Base-by-base conservation (phyloP, 2,329 filamentous ascomycete species). In the Aspergillus calidoustus region DNA sequence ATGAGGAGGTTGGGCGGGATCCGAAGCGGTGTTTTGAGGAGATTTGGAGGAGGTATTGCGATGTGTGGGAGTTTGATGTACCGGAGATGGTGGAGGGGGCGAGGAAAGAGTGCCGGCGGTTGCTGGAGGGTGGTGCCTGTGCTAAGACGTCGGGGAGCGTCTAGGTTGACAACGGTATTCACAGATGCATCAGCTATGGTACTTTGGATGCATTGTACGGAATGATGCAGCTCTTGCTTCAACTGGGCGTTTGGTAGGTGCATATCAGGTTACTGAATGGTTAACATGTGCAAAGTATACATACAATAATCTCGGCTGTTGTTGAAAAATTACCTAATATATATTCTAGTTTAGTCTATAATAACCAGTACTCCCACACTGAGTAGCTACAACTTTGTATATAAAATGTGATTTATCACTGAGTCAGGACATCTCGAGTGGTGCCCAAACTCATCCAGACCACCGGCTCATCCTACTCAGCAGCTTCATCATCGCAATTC, bases 31-130 rank as follows among this genome's bases (percentile, higher is more conserved):
- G 49, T 25, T 47, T 34, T 38, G 7, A 38, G 13, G 38, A n/a
- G 5, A 47, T 59, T 17, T 53, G 56, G 56, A n/a, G 4, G 4
- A n/a, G 28, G 4, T 52, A 52, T 34, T 23, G 23, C 3, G 22
- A 23, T 15, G 22, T 53, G 15, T 53, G 48, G 56, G 56, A 48
- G 17, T 53, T 47, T 47, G 56, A 59, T 38, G 19, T 59, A 1
- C 8, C 23, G 8, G 49, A 48, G 4, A 53, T 53, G 56, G 19
- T 59, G 6, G 23, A 51, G 31, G 31, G 47, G 23, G 48, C 55
- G 15, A 15, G 23, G 4, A 19, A n/a, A 19, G 55, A 58, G 48
- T 52, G 55, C 46, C 2, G 13, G 15, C 17, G 23, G n/a, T 17
- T 51, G 15, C 25, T 50, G 17, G 43, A 22, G 34, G 34, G 34